Base-by-base conservation (phyloP, 768 basidiomycete species). In the Rhodotorula kratochvilovae region DNA sequence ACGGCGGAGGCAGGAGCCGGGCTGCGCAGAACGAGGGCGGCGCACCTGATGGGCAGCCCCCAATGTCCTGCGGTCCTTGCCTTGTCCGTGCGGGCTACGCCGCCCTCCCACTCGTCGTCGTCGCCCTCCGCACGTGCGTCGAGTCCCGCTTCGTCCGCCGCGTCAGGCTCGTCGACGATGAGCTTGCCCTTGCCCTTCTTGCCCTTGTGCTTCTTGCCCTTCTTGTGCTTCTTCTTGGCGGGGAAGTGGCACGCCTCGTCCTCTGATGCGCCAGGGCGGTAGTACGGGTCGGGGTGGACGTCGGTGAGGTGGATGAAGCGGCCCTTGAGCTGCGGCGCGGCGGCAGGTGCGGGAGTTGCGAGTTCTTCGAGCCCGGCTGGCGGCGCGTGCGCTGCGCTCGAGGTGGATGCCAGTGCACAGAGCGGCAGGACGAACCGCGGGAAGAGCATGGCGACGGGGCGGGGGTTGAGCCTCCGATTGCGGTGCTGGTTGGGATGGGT, bases 221-320 rank as follows among this genome's bases (percentile, higher is more conserved):
- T 17, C 43, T 68, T 58, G 25, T 63, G 25, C 43, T 35, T 35
- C 59, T 73, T 65, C 57, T 55, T 60, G 17, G 58, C 16, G 17
- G 50, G 3, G 31, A 43, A 43, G 78, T 92, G 91, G 76, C 91
- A 92, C 17, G 87, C 84, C 10, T 83, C 86, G n/a, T 83, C 82
- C 71, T 84, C 81, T 15, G 86, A 84, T n/a, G 85, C 80, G 53
- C 83, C 83, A 31, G 78, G 76, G 15, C 77, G 73, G 79, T 91
- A 92, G 80, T 85, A 81, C 31, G 86, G 85, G 80, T 91, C 90
- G 45, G 90, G 90, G 77, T 92, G 91, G 67, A 91, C 86, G 80
- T 92, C 91, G 31, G 89, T 90, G 72, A 92, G 86, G 77, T 91
- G 90, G 35, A 92, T 79, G 80, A 91, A 91, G 57, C 89, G 85